Percentiles rank a stretch among this genome's conserved stretches.
Conservation (phyloP, 768 basidiomycete species). For the Tylopilus plumbeoviolaceoides region DNA sequence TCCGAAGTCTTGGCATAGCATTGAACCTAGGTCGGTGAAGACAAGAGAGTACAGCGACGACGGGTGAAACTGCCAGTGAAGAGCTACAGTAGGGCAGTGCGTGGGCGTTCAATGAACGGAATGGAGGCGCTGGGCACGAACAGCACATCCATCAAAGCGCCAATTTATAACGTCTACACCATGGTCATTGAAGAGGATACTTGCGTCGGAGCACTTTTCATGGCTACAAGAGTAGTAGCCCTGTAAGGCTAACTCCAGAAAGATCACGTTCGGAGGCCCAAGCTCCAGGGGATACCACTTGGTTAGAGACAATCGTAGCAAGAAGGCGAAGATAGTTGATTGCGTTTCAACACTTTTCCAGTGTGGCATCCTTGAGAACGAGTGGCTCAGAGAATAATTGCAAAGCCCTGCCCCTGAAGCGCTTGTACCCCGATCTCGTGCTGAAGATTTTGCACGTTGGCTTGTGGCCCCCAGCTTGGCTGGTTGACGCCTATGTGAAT, state of each 20-base stretch:
- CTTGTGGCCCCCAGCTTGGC: no score
- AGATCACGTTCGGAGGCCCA: no score
- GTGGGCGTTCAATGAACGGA: neutral
- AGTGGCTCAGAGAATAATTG: no score
- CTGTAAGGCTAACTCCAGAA: no score
- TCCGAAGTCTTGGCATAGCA: neutral
- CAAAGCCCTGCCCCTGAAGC: no score
- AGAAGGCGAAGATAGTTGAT: no score
- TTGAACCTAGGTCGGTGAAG: neutral
- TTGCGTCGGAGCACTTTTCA: conserved; percentile 23
- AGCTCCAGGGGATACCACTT: conserved; percentile 1
- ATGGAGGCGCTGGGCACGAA: conserved; percentile 1
- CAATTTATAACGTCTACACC: conserved; percentile 20
- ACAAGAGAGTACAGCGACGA: neutral
- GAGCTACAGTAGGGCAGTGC: no score
- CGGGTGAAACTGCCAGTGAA: neutral
- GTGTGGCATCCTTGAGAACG: no score
- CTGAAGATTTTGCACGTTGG: no score
- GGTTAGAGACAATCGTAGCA: conserved; percentile 17
- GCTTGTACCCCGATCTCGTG: no score
- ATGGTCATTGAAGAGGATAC: conserved; percentile 15
- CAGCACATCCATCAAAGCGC: conserved; percentile 1
- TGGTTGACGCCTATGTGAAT: no score
- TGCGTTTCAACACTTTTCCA: no score
- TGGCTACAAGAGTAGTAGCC: neutral